A percentile compares a stretch with the other conserved stretches of the same genome.
These are phyloP conservation scores for Rhizophora apiculata DNA, from an alignment of 345 rosid genomes.

Conservation along the genomic window DNA sequence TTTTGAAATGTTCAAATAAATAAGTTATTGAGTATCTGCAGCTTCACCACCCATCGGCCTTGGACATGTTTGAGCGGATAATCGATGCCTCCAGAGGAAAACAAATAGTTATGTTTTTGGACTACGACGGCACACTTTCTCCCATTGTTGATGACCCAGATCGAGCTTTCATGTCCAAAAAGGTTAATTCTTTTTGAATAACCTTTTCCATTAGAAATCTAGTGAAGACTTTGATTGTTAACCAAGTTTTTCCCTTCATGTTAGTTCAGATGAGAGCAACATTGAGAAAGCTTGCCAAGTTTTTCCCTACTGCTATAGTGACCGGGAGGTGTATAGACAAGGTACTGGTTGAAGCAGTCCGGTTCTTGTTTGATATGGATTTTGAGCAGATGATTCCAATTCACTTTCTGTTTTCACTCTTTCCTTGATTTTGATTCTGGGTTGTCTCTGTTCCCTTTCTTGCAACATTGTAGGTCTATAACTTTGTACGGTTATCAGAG, in stretches of 20 bases:
- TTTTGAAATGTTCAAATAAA: too few species aligned
- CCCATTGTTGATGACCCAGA: slow-evolving; percentile 92
- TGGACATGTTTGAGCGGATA: slow-evolving; percentile 66
- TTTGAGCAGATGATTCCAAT: not conserved
- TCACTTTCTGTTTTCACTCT: not conserved
- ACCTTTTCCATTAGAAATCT: not conserved
- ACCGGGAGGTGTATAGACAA: slow-evolving; percentile 87
- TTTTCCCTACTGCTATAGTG: slow-evolving; percentile 74
- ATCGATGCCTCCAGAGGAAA: slow-evolving; percentile 66
- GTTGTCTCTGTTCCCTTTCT: not conserved
- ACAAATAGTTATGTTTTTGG: slow-evolving; percentile 84
- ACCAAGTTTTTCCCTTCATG: not conserved
- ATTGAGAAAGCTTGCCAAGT: slow-evolving; percentile 50
- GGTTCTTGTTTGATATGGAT: not conserved
- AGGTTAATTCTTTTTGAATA: slow-evolving; percentile 37
- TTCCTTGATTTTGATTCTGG: not conserved
- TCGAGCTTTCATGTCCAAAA: slow-evolving; percentile 82
- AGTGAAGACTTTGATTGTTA: not conserved
- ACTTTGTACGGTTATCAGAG: slow-evolving; percentile 70
- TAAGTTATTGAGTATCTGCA: slow-evolving; percentile 20
- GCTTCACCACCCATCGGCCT: slow-evolving; percentile 79
- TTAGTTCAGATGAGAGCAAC: slow-evolving; percentile 66
- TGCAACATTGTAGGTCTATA: slow-evolving; percentile 46
- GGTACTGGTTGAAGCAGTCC: slow-evolving; percentile 36
- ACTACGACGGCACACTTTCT: slow-evolving; percentile 90